phyloP scores from a whole-genome alignment of 441 rosid species.

The Euphorbia schlechtendalii region DNA sequence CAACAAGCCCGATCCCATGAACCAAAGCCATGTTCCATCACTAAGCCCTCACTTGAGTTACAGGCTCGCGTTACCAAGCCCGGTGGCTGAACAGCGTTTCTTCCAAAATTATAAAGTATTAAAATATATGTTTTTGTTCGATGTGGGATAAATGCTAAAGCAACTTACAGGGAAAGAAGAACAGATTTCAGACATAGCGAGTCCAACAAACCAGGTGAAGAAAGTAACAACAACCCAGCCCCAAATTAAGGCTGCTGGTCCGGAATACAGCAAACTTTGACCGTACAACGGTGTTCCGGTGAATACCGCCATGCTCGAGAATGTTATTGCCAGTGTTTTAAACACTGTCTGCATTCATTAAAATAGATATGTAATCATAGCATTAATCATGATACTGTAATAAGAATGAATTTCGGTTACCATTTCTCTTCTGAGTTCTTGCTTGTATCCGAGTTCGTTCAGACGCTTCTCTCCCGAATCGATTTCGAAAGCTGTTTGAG shows the following conservation, averaged over 20 bases:
- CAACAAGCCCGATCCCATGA: not conserved
- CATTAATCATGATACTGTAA: too few species aligned
- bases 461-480: slow-evolving; percentile 58
- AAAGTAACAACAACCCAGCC: slow-evolving; percentile 58
- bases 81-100: too few species aligned
- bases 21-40: slow-evolving; percentile 18
- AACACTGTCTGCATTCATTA: slow-evolving; percentile 39
- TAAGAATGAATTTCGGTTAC: slow-evolving; percentile 10
- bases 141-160: not conserved
- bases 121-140: too few species aligned
- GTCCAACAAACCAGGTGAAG: slow-evolving; percentile 62
- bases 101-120: too few species aligned
- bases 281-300: slow-evolving; percentile 58
- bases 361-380: too few species aligned
- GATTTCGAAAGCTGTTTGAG: slow-evolving; percentile 17
- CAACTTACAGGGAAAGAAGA: slow-evolving; percentile 56
- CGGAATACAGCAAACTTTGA: slow-evolving; percentile 44
- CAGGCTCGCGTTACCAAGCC: slow-evolving; percentile 20
- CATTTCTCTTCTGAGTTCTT: slow-evolving; percentile 63
- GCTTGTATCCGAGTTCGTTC: slow-evolving; percentile 69
- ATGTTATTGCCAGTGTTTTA: slow-evolving; percentile 53
- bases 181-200: slow-evolving; percentile 66
- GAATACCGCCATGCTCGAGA: slow-evolving; percentile 57
- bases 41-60: slow-evolving; percentile 23
- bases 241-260: slow-evolving; percentile 54